Base-by-base conservation (phyloP, 805 yeast species). In the Wickerhamomyces mucosus region DNA sequence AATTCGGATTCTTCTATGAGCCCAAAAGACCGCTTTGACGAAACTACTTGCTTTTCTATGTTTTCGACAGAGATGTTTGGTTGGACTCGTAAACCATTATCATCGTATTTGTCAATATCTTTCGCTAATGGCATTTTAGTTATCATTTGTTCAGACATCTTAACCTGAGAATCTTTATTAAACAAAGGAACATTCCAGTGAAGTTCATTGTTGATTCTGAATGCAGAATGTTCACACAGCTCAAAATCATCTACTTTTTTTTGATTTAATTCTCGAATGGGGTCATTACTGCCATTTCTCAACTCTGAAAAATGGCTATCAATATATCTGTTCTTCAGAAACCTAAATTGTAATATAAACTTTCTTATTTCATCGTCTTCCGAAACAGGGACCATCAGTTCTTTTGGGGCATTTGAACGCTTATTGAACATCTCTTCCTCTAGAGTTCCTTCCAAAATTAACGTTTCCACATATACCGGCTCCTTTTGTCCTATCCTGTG, bases 401-500 rank as follows among this genome's bases (percentile, higher is more conserved):
- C 55, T 9, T 37, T 38, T 17, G 23, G 28, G 5, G 30, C 35
- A 15, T 14, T 31, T 12, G 30, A 25, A n/a, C 72, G 42, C 33
- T 53, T 50, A 26, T 56, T 65, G 50, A 74, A 76, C 63, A 78
- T 75, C 41, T 75, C 79, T 49, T 78, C 80, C 41, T 78, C 86
- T 28, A 78, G 58, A 0, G 85, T 78, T 5, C 69, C 75, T 31
- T 65, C 57, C 42, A 78, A 48, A 3, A 78, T 69, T 35, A 78
- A 53, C 0, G 85, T 78, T 45, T 78, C 85, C n/a, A 78, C 86
- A 47, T 51, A 55, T 0, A 78, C 85, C 15, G 71, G 72, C n/a
- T 62, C 55, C 0, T 61, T 58, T 41, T 78, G 86, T 0, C 88
- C 86, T 48, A 78, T 78, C 52, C 86, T 65, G 53, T 78, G 88